phyloP scores from a whole-genome alignment of 2,329 filamentous ascomycete genomes.

The Endothia cerciana region DNA sequence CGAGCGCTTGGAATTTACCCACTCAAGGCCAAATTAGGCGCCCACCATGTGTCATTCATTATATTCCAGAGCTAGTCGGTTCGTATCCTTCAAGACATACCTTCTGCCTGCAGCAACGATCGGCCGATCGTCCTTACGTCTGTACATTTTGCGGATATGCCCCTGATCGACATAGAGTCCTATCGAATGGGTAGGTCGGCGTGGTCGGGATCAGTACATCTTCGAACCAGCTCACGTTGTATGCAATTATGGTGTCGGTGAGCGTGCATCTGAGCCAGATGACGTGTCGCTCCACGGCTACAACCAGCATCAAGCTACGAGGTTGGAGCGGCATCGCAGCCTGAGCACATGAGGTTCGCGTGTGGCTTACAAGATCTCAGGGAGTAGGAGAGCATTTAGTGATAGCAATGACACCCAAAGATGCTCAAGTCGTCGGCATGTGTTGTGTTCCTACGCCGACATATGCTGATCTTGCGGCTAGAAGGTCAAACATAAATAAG shows the following conservation, averaged over 20 bases:
- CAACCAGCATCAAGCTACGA: not conserved
- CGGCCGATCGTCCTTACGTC: not conserved
- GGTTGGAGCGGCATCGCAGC: not conserved
- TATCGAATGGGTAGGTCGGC: constrained; percentile 15
- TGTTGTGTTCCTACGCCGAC: not conserved
- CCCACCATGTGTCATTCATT: not conserved
- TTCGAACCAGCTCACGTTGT: not conserved
- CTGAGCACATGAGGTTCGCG: not conserved
- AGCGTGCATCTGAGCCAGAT: not conserved
- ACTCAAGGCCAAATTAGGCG: not conserved
- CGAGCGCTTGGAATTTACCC: not conserved
- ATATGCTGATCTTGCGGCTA: too few species aligned
- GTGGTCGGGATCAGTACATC: constrained; percentile 1
- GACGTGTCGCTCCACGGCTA: not conserved
- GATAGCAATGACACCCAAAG: not conserved
- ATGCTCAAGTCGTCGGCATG: not conserved
- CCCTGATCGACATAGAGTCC: constrained; percentile 6
- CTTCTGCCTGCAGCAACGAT: constrained; percentile 10
- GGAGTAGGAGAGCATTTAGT: not conserved
- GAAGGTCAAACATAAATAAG: constrained; percentile 7
- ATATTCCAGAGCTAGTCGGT: constrained; percentile 8
- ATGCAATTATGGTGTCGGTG: not conserved
- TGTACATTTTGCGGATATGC: not conserved
- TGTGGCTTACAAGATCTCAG: not conserved
- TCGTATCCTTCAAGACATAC: not conserved